Base-by-base conservation (phyloP, 306 rosid genomes). In the Dicorynia guianensis region DNA sequence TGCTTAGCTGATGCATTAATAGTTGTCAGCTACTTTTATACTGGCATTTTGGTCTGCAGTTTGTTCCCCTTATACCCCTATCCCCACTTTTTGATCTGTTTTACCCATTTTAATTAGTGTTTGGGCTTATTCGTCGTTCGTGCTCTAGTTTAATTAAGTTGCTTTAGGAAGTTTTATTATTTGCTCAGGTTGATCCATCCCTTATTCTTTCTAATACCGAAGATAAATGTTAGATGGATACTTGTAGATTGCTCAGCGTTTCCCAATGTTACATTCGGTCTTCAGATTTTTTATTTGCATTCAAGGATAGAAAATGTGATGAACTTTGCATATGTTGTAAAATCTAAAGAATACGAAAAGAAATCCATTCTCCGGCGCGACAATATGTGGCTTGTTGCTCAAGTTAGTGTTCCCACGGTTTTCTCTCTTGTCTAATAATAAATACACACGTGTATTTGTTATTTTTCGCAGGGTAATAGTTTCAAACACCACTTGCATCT, bases 111-210 rank as follows among this genome's bases (percentile, higher is more conserved):
- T 66, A 56, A 53, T 42, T 73, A 69, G 87, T 74, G 62, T 62
- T 75, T 80, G 69, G 52, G 43, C 80, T 67, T 61, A 46, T n/a
- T 77, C 55, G 59, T 59, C 68, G 74, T 62, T 67, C 35, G 62
- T 77, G 62, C 69, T 70, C 68, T 65, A 38, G 83, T 75, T 69
- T 39, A 62, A 44, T 77, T 72, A 67, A 75, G 79, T 77, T 83
- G 57, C 46, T 49, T 73, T 68, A 80, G 71, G 71, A 82, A 85
- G 74, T 82, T 87, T 84, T 87, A 78, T 83, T 87, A 78, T 81
- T 83, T 76, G 81, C 56, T 46, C 71, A 73, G 58, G 79, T 43
- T 65, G 39, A 79, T 34, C 62, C 33, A 35, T 80, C 42, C 77
- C 63, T 55, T 79, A 10, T 79, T 83, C 80, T 52, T 76, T 46